These are phyloP conservation scores for Phaeophleospora eucalypticola DNA, from an alignment of 2,329 filamentous ascomycete species.

Conservation along the genomic window DNA sequence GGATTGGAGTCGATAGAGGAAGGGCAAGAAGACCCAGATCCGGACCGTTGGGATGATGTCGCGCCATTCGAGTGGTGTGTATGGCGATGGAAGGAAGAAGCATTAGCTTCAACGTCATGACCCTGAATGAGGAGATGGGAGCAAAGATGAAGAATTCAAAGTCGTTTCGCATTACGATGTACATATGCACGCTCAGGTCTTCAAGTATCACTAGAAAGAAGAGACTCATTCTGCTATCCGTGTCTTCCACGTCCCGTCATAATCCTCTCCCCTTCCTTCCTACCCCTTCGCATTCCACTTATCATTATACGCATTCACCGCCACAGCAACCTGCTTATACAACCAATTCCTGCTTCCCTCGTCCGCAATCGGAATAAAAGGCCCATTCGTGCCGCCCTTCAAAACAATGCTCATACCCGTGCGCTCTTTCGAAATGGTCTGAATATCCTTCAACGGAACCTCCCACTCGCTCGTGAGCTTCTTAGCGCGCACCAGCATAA, in stretches of 20 bases:
- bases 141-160: too few relatives aligned
- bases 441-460: conserved; percentile 88
- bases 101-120: neutral
- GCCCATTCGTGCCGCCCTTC: conserved; percentile 86
- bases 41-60: conserved; percentile 35
- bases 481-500: conserved; percentile 85
- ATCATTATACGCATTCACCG: conserved; percentile 65
- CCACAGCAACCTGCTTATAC: conserved; percentile 62
- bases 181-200: neutral
- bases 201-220: neutral
- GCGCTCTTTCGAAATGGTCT: conserved; percentile 94
- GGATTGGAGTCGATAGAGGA: conserved; percentile 37
- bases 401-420: conserved; percentile 87
- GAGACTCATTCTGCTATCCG: neutral
- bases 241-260: neutral
- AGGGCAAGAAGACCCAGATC: conserved; percentile 29
- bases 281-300: conserved; percentile 59
- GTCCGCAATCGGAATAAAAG: conserved; percentile 90
- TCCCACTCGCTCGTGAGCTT: conserved; percentile 91
- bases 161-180: too few relatives aligned
- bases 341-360: conserved; percentile 69
- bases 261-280: neutral
- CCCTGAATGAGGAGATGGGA: neutral
- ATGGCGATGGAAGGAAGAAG: conserved; percentile 34
- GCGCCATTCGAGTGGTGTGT: conserved; percentile 37